A percentile compares a stretch with the other conserved stretches of the same genome.
Conservation (phyloP, 2,329 filamentous ascomycete genomes). For the Rhynchosporium agropyri region DNA sequence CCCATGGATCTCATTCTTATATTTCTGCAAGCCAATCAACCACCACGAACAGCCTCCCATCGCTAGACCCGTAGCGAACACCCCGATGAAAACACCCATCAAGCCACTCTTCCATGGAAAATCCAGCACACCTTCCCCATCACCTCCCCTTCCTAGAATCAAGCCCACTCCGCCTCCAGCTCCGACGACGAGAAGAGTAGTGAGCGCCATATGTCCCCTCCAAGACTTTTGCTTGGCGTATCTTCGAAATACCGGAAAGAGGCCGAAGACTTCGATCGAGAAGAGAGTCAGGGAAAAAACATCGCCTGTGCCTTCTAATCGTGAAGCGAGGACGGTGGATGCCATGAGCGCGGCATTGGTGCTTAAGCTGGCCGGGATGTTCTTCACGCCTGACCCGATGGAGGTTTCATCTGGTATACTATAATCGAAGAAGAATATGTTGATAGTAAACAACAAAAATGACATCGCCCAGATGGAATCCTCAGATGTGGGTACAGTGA, state of each 20-base stretch:
- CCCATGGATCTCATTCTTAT: conserved; percentile 98
- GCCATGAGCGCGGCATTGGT: conserved; percentile 98
- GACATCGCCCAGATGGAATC: conserved; percentile 99
- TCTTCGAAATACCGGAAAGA: conserved; percentile 96
- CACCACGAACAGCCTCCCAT: conserved; percentile 98
- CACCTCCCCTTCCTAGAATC: conserved; percentile 54
- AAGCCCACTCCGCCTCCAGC: conserved; percentile 78
- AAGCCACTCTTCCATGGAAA: conserved; percentile 41
- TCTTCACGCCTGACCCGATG: conserved; percentile 43
- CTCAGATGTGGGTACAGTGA: conserved; percentile 88
- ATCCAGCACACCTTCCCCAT: conserved; percentile 57
- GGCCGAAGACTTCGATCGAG: conserved; percentile 93
- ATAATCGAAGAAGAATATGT: conserved; percentile 98
- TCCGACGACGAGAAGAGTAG: conserved; percentile 73
- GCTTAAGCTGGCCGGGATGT: conserved; percentile 65
- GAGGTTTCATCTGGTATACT: conserved; percentile 62
- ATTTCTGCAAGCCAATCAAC: conserved; percentile 95
- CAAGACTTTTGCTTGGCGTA: conserved; percentile 82
- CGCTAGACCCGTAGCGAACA: conserved; percentile 71
- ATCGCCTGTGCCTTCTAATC: conserved; percentile 85
- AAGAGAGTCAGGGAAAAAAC: conserved; percentile 96
- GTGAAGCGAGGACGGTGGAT: conserved; percentile 87
- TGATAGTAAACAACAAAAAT: conserved; percentile 89
- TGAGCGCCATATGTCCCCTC: conserved; percentile 77
- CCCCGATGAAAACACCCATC: conserved; percentile 76